Evolutionary conservation across 2,329 filamentous ascomycete genomes (phyloP), one percentile per base, ranked within the genome.

Genomic region (Parastagonospora nodorum): DNA sequence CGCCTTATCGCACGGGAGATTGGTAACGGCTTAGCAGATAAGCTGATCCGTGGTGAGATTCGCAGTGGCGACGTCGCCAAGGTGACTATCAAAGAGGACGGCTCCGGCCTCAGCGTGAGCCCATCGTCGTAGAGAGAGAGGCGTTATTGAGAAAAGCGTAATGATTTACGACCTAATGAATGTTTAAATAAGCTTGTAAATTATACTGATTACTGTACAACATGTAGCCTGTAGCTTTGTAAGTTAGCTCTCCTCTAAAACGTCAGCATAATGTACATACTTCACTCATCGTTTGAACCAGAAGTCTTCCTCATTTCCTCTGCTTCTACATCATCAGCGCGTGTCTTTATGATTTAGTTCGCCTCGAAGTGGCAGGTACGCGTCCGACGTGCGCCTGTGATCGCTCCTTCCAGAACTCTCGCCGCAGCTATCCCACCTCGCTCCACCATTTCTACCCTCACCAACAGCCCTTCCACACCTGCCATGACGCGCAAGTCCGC

Each of bases 1-100:
- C 82, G 94, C 32, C 82, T 97, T 45, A 97, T 97, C 60, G 85
- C 89, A 16, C 96, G 88, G 66, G 86, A 97, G 75, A 91, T 99
- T 60, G 88, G 90, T 52, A 97, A 97, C 72, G 82, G 85, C 3
- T 81, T 97, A 33, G 94, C 94, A 0, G 92, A 96, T 68, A 89
- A 88, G 77, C 95, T 99, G 64, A 97, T 97, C 63, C 82, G 89
- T 47, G 94, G 94, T 15, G 79, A 91, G 73, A 76, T 97, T 52
- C 88, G 86, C 73, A 84, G 80, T 50, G 92, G 91, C 1, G 87
- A 96, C 65, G 82, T 77, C 2, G 93, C 89, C 4, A 81, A 80
- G 51, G 88, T 96, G 10, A 78, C 77, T 42, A 80, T 96, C 50
- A 87, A 84, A 45, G 82, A 84, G 10, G 84, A 67, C 31, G 54